Percentiles rank a stretch among this genome's conserved stretches.
Conservation (phyloP, 139 green algal genomes). For the Closterium sp. region DNA sequence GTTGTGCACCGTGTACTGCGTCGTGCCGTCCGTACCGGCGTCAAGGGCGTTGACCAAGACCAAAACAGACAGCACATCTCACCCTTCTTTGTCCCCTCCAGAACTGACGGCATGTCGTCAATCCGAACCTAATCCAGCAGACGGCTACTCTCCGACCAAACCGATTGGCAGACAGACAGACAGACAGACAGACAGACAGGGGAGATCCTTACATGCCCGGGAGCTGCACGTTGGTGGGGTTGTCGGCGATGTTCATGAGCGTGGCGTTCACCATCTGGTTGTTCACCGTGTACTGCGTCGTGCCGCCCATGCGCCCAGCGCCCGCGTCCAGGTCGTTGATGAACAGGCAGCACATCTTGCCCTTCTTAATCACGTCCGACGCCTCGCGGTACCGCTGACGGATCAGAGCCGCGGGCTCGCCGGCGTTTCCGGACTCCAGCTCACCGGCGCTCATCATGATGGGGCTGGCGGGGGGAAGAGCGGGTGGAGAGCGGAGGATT, state of each 20-base stretch:
- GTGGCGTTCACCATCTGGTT: slow-evolving; percentile 99
- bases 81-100: no score
- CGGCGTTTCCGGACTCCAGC: slow-evolving; percentile 97
- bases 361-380: slow-evolving; percentile 98
- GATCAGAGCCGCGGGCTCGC: slow-evolving; percentile 98
- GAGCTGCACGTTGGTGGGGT: slow-evolving; percentile 99
- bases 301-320: slow-evolving; percentile 90
- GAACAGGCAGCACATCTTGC: slow-evolving; percentile 97
- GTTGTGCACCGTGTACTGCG: slow-evolving; percentile 99
- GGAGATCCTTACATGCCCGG: slow-evolving; percentile 91
- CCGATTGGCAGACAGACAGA: no score
- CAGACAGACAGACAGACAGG: no score
- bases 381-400: slow-evolving; percentile 95
- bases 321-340: slow-evolving; percentile 99
- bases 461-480: slow-evolving; percentile 55
- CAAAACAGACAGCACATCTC: no score
- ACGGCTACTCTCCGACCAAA: no score
- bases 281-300: slow-evolving; percentile 99
- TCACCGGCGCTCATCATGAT: slow-evolving; percentile 99
- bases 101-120: no score
- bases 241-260: slow-evolving; percentile 99
- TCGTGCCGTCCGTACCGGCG: slow-evolving; percentile 77
- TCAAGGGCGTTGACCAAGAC: no score
- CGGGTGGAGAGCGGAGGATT: neutral
- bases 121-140: no score